Conservation (phyloP, 2,329 filamentous ascomycete species). For the Clarireedia hainanense region DNA sequence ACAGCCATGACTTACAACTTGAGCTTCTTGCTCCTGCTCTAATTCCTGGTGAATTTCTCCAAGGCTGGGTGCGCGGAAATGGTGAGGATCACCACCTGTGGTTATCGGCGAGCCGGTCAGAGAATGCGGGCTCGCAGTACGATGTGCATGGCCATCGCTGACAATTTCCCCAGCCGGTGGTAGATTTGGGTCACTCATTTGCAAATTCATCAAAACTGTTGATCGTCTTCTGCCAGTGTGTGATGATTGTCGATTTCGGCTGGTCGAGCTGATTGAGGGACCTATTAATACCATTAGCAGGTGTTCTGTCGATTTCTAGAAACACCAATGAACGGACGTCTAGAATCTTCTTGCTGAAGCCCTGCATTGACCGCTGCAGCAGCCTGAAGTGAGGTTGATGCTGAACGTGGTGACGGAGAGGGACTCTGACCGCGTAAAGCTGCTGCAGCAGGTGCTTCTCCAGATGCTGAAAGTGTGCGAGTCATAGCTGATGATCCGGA, state of each 20-base stretch:
- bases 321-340: conserved; percentile 36
- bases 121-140: conserved; percentile 38
- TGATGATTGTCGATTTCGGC: conserved; percentile 35
- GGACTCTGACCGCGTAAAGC: conserved; percentile 40
- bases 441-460: conserved; percentile 15
- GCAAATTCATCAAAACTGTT: conserved; percentile 63
- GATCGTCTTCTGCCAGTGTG: conserved; percentile 54
- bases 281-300: conserved; percentile 16
- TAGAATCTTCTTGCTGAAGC: conserved; percentile 57
- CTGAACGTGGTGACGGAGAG: conserved; percentile 54
- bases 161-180: conserved; percentile 64
- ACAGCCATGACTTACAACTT: conserved; percentile 48
- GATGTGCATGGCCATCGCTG: conserved; percentile 34
- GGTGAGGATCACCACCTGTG: conserved; percentile 44
- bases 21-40: conserved; percentile 70
- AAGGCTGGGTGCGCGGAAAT: conserved; percentile 61
- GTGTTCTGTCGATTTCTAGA: not conserved
- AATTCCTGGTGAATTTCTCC: conserved; percentile 74
- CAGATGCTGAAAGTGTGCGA: conserved; percentile 33
- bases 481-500: conserved; percentile 30
- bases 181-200: conserved; percentile 61
- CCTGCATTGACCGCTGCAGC: conserved; percentile 72
- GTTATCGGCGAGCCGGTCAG: conserved; percentile 40
- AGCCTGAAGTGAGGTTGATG: conserved; percentile 65
- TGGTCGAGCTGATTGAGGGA: conserved; percentile 43